A percentile compares a stretch with the other conserved stretches of the same genome.
phyloP scores from a whole-genome alignment of 2,329 filamentous ascomycete genomes.

The Xenosphaeropsis pyriputrescens region DNA sequence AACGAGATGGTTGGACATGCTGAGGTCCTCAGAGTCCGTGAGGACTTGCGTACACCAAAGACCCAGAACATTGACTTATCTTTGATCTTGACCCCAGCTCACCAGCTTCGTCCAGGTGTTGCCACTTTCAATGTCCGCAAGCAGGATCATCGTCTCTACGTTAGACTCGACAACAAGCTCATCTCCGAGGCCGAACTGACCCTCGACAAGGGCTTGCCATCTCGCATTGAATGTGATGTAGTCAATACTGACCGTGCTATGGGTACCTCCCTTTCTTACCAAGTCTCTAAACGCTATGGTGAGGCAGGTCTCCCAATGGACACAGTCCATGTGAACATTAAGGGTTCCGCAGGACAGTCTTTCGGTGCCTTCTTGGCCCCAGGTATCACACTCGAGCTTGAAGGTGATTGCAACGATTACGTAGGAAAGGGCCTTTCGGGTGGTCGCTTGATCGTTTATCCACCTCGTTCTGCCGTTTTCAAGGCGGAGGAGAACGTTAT shows the following conservation, averaged over 20 bases:
- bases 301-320: constrained; percentile 81
- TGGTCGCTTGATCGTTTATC: constrained; percentile 85
- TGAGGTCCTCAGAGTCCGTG: constrained; percentile 72
- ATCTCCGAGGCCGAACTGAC: constrained; percentile 92
- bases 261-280: constrained; percentile 88
- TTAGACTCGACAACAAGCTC: constrained; percentile 90
- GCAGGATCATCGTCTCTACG: constrained; percentile 88
- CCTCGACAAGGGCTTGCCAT: constrained; percentile 85
- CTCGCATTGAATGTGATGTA: constrained; percentile 87
- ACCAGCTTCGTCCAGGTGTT: constrained; percentile 85
- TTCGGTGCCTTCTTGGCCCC: constrained; percentile 91
- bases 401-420: constrained; percentile 94
- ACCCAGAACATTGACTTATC: constrained; percentile 88
- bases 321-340: constrained; percentile 91
- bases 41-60: constrained; percentile 78
- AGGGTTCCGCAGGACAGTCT: constrained; percentile 90
- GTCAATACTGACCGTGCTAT: constrained; percentile 93
- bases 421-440: constrained; percentile 93
- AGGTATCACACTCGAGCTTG: constrained; percentile 85
- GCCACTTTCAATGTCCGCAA: constrained; percentile 97
- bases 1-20: constrained; percentile 97
- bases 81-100: constrained; percentile 86
- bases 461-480: constrained; percentile 77
- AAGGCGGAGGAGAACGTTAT: constrained; percentile 94
- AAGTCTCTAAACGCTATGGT: constrained; percentile 85